Evolutionary conservation across 768 basidiomycete species (phyloP).

Genomic region (Fomitopsis pulvina): DNA sequence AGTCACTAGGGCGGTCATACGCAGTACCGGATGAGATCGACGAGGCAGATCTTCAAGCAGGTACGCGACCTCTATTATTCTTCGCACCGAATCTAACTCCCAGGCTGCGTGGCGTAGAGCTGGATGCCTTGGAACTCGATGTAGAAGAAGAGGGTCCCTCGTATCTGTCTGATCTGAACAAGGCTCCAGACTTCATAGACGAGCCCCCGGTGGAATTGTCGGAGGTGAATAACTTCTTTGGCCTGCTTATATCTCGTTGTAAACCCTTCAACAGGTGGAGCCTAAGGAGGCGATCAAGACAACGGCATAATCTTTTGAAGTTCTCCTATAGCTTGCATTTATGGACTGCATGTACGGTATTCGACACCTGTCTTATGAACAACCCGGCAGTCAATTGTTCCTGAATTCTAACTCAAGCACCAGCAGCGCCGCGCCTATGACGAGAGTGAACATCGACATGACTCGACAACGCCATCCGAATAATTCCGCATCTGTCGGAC

Average conservation of each 20-base stretch:
- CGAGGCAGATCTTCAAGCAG: slow-evolving; percentile 95
- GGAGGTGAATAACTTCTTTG: slow-evolving; percentile 39
- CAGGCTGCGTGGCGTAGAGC: slow-evolving; percentile 45
- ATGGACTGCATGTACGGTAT: slow-evolving; percentile 2
- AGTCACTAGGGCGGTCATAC: slow-evolving; percentile 88
- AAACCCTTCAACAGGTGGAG: slow-evolving; percentile 10
- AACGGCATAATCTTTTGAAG: slow-evolving; percentile 11
- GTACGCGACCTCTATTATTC: slow-evolving; percentile 34
- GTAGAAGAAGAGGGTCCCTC: slow-evolving; percentile 87
- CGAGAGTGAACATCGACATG: slow-evolving; percentile 9
- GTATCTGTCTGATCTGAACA: slow-evolving; percentile 82
- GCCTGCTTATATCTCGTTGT: neutral
- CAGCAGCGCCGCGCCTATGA: slow-evolving; percentile 10
- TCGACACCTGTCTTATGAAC: neutral
- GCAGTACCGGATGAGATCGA: slow-evolving; percentile 97
- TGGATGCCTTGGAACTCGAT: slow-evolving; percentile 90
- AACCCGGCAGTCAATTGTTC: neutral
- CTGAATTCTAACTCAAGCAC: slow-evolving; percentile 14
- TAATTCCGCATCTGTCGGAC: slow-evolving; percentile 13
- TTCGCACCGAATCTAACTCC: neutral
- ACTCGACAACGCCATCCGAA: slow-evolving; percentile 15
- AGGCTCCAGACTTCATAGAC: slow-evolving; percentile 89
- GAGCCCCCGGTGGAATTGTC: slow-evolving; percentile 67
- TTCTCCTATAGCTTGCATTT: slow-evolving; percentile 13
- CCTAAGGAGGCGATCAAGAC: slow-evolving; percentile 27